A percentile compares a stretch with the other conserved stretches of the same genome.
phyloP scores from a whole-genome alignment of 495 filamentous ascomycete species.

The Penicillium parvum region DNA sequence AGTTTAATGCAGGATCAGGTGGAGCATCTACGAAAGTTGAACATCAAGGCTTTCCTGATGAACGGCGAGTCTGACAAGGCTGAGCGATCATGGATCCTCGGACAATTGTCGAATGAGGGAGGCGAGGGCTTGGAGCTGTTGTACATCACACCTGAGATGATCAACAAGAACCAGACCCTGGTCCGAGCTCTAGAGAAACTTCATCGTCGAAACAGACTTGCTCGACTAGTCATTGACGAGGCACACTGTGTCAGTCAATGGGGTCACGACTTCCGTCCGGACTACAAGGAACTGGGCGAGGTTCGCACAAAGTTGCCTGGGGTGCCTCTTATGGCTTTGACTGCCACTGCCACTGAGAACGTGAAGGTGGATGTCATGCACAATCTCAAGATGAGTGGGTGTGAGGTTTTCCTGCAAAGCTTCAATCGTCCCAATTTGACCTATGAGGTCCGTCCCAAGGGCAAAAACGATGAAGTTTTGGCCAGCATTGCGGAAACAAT shows the following conservation, averaged over 20 bases:
- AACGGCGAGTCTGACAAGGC: constrained; percentile 65
- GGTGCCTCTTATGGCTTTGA: constrained; percentile 89
- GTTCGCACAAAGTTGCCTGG: constrained; percentile 63
- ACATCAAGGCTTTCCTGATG: constrained; percentile 71
- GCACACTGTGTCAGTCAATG: constrained; percentile 98
- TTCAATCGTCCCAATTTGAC: constrained; percentile 92
- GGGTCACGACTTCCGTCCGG: constrained; percentile 97
- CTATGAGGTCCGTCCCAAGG: constrained; percentile 70
- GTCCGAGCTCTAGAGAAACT: constrained; percentile 57
- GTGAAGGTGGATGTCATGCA: constrained; percentile 87
- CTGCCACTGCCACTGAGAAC: constrained; percentile 89
- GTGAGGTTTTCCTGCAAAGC: constrained; percentile 76
- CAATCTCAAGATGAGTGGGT: constrained; percentile 75
- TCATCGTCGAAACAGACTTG: constrained; percentile 61
- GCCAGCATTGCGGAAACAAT: constrained; percentile 70
- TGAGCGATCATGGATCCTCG: constrained; percentile 56
- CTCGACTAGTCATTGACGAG: constrained; percentile 93
- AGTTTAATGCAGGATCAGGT: constrained; percentile 98
- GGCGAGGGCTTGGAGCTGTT: constrained; percentile 76
- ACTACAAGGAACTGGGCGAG: constrained; percentile 82
- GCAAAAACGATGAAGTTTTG: constrained; percentile 51
- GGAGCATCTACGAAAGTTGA: constrained; percentile 64
- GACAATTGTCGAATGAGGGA: constrained; percentile 50
- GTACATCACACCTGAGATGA: constrained; percentile 96
- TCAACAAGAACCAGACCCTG: constrained; percentile 69